Evolutionary conservation across 2,329 filamentous ascomycete genomes (phyloP).

Genomic region (Penicillium oxalicum): DNA sequence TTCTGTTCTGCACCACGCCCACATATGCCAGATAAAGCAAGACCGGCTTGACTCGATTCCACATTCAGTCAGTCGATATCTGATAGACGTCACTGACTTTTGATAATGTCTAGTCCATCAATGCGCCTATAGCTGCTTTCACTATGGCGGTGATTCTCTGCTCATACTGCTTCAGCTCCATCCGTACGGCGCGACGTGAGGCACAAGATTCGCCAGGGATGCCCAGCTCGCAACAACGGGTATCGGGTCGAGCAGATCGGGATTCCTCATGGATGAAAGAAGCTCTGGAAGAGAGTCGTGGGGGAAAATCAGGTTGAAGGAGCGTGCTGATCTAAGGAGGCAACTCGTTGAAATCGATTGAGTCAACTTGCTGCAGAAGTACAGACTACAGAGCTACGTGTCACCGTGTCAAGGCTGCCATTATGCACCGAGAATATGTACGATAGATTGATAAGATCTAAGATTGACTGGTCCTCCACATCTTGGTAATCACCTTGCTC

Average conservation of each 20-base stretch:
- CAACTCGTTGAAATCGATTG: no score
- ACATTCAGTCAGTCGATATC: no score
- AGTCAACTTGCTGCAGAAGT: no score
- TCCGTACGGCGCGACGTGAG: slow-evolving; percentile 60
- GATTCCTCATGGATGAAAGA: slow-evolving; percentile 28
- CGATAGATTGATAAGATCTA: no score
- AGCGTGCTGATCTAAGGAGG: no score
- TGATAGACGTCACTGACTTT: neutral
- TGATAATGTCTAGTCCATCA: slow-evolving; percentile 41
- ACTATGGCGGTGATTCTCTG: slow-evolving; percentile 57
- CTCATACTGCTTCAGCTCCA: slow-evolving; percentile 58
- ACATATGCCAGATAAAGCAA: neutral
- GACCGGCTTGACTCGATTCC: neutral
- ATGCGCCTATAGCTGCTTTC: slow-evolving; percentile 57
- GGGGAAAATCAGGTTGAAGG: slow-evolving; percentile 13
- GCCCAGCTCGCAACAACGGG: slow-evolving; percentile 40
- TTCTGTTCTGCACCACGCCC: neutral
- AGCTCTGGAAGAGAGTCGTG: slow-evolving; percentile 28
- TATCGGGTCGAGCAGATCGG: slow-evolving; percentile 35
- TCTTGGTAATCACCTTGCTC: no score
- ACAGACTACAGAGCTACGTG: no score
- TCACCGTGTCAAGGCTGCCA: no score
- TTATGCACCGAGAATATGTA: no score
- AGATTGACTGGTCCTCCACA: no score
- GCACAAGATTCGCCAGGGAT: slow-evolving; percentile 48